A percentile compares a stretch with the other conserved stretches of the same genome.
These are phyloP conservation scores for Macrophomina tecta DNA, from an alignment of 2,329 filamentous ascomycete genomes.

Conservation along the genomic window DNA sequence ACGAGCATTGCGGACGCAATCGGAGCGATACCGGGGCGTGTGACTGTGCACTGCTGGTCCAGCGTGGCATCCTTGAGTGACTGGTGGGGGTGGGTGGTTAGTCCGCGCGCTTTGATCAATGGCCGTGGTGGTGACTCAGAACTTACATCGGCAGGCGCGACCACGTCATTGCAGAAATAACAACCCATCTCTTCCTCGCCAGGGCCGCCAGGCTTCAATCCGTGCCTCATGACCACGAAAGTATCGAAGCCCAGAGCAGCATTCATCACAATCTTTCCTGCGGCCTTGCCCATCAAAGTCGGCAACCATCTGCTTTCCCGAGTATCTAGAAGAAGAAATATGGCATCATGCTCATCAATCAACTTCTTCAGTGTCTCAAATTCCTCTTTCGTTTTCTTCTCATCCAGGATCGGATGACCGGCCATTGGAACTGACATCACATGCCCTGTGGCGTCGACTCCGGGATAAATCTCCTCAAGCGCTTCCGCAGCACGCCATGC, in stretches of 20 bases:
- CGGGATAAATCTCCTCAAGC: constrained; percentile 85
- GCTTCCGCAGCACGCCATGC: constrained; percentile 80
- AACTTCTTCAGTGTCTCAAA: constrained; percentile 77
- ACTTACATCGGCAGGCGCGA: constrained; percentile 89
- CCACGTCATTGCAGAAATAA: constrained; percentile 98
- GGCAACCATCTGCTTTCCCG: constrained; percentile 94
- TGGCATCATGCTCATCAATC: constrained; percentile 83
- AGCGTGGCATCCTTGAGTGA: constrained; percentile 93
- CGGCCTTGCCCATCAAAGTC: constrained; percentile 92
- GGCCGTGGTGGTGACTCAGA: constrained; percentile 2
- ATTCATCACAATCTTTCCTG: constrained; percentile 95
- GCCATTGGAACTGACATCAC: constrained; percentile 92
- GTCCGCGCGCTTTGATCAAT: constrained; percentile 10
- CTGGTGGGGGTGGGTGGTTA: constrained; percentile 53
- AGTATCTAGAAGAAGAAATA: constrained; percentile 98
- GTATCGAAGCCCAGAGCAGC: constrained; percentile 95
- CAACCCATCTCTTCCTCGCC: constrained; percentile 79
- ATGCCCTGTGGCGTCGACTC: constrained; percentile 81
- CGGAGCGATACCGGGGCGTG: constrained; percentile 86
- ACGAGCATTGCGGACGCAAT: constrained; percentile 92
- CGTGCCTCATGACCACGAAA: constrained; percentile 96
- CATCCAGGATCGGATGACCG: constrained; percentile 83
- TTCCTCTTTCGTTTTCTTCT: constrained; percentile 71
- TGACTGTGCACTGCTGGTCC: constrained; percentile 98
- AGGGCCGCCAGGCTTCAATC: constrained; percentile 59